phyloP scores from a whole-genome alignment of 2,329 filamentous ascomycete species.

The Ophiostoma tasmaniense region DNA sequence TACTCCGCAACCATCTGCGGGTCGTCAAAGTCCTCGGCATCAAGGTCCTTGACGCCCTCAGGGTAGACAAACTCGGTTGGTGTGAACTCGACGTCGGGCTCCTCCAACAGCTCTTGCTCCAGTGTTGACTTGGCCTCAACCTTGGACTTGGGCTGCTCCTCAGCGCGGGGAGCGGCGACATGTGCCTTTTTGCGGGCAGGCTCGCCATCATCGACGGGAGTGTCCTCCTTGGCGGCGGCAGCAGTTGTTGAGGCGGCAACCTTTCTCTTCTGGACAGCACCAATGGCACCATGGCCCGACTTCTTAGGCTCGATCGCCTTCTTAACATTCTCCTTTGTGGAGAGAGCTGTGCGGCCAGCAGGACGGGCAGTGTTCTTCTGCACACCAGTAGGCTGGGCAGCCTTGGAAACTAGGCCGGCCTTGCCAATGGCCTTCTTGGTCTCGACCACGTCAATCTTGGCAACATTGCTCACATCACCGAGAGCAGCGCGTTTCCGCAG shows the following conservation, averaged over 20 bases:
- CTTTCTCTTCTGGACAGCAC: conserved; percentile 60
- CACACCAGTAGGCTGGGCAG: conserved; percentile 70
- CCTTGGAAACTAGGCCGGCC: conserved; percentile 67
- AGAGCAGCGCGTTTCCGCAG: conserved; percentile 72
- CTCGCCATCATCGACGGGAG: conserved; percentile 54
- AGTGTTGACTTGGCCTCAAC: conserved; percentile 24
- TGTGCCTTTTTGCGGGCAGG: conserved; percentile 59
- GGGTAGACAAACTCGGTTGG: conserved; percentile 27
- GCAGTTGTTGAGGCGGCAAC: conserved; percentile 28
- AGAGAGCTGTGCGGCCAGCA: conserved; percentile 48
- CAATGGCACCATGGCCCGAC: conserved; percentile 59
- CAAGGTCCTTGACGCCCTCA: conserved; percentile 54
- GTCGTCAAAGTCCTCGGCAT: conserved; percentile 82
- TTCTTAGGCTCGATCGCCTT: conserved; percentile 62
- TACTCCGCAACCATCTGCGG: conserved; percentile 98
- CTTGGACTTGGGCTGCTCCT: conserved; percentile 39
- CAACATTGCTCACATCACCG: conserved; percentile 91
- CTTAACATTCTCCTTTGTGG: conserved; percentile 39
- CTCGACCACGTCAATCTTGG: conserved; percentile 63
- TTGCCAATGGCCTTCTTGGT: conserved; percentile 67
- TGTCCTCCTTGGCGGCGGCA: conserved; percentile 51
- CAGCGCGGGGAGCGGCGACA: conserved; percentile 38
- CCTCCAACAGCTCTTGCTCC: conserved; percentile 27
- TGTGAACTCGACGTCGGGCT: conserved; percentile 24
- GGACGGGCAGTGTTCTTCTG: conserved; percentile 65